Evolutionary conservation across 2,329 filamentous ascomycete genomes (phyloP).

Genomic region (Magnaporthales sp.): DNA sequence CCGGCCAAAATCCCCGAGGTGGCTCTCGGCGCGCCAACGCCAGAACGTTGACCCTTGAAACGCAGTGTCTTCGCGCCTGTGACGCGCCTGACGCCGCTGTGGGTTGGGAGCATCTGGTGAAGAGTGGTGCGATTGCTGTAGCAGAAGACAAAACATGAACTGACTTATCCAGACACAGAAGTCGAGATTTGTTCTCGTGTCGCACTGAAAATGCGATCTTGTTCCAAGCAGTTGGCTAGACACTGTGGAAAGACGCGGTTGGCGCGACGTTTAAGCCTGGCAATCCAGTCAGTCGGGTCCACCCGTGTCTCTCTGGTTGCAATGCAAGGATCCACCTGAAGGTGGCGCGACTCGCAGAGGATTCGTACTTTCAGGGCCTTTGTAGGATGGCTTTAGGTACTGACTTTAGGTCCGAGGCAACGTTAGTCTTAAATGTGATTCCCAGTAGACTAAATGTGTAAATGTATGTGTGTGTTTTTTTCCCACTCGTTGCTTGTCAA

Average conservation of each 20-base stretch:
- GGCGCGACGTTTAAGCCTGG: neutral
- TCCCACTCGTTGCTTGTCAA: neutral
- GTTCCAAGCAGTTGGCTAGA: neutral
- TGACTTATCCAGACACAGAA: neutral
- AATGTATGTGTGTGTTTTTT: too few species aligned
- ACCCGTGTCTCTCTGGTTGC: conserved; percentile 1
- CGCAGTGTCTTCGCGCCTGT: neutral
- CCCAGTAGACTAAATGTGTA: neutral
- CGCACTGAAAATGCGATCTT: neutral
- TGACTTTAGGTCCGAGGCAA: neutral
- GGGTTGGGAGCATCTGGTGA: neutral
- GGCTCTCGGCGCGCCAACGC: neutral
- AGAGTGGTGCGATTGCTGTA: neutral
- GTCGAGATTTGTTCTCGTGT: neutral
- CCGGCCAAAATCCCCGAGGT: neutral
- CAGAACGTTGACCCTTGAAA: conserved; percentile 5
- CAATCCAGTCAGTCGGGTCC: conserved; percentile 5
- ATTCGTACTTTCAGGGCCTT: neutral
- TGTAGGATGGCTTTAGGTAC: neutral
- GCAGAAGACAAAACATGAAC: neutral
- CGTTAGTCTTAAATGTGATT: neutral
- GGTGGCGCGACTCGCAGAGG: neutral
- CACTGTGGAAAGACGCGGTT: neutral
- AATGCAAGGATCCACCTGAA: neutral
- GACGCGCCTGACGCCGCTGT: neutral